phyloP scores from a whole-genome alignment of 306 rosid genomes.

The Pyrus pyrifolia region DNA sequence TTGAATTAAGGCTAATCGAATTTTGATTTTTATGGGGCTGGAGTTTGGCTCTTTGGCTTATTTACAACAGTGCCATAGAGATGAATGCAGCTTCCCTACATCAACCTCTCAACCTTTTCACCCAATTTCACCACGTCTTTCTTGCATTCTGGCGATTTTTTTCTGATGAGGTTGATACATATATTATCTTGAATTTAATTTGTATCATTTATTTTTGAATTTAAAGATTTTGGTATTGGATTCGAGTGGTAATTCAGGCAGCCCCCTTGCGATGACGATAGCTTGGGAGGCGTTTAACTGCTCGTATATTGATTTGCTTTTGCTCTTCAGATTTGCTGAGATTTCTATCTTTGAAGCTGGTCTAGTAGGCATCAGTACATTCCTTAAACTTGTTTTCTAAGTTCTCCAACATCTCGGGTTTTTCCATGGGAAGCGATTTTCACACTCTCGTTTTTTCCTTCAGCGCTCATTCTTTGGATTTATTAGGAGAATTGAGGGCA shows the following conservation, averaged over 20 bases:
- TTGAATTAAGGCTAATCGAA: not conserved
- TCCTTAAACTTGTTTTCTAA: not conserved
- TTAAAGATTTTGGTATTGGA: not conserved
- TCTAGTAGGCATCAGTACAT: constrained; percentile 86
- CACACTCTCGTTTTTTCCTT: too few species aligned
- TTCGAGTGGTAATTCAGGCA: constrained; percentile 92
- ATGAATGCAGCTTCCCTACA: constrained; percentile 82
- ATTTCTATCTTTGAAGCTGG: constrained; percentile 62
- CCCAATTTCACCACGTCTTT: constrained; percentile 4
- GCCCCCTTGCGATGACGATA: constrained; percentile 42
- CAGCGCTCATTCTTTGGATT: too few species aligned
- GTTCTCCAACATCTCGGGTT: not conserved
- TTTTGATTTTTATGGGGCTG: constrained; percentile 40
- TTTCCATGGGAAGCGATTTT: too few species aligned
- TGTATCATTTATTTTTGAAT: not conserved
- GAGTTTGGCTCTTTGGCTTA: constrained; percentile 88
- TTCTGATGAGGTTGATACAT: constrained; percentile 44
- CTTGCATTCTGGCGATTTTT: constrained; percentile 14
- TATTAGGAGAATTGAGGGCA: too few species aligned
- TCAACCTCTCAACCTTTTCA: constrained; percentile 29
- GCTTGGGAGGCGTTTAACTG: constrained; percentile 56
- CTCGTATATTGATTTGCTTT: constrained; percentile 56
- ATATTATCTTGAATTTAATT: not conserved
- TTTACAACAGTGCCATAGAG: constrained; percentile 45
- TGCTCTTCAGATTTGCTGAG: constrained; percentile 93